Percentiles rank a stretch among this genome's conserved stretches.
phyloP scores from a whole-genome alignment of 805 yeast species.

The Cyberlindnera misumaiensis region DNA sequence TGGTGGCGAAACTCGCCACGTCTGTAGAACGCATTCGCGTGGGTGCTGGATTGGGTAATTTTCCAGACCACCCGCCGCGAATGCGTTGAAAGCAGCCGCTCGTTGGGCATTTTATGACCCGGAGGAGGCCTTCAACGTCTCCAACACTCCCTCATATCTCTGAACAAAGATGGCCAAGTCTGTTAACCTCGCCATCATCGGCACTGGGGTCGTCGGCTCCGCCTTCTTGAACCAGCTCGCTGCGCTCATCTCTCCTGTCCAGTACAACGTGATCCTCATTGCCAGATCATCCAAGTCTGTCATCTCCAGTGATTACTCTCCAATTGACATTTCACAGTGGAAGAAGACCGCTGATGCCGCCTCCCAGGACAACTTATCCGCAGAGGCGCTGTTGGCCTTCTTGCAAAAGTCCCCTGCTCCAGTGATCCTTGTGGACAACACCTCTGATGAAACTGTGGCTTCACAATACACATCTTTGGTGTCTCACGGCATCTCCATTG shows the following conservation, averaged over 20 bases:
- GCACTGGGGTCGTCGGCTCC: slow-evolving; percentile 94
- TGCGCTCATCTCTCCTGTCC: slow-evolving; percentile 48
- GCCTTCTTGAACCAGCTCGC: slow-evolving; percentile 81
- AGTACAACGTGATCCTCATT: slow-evolving; percentile 71
- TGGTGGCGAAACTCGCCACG: no score
- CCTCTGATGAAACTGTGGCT: slow-evolving; percentile 78
- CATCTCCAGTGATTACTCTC: slow-evolving; percentile 59
- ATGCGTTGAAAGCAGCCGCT: not conserved
- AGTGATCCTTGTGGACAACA: slow-evolving; percentile 85
- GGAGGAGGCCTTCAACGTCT: no score
- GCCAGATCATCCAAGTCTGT: slow-evolving; percentile 71
- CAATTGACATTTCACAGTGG: slow-evolving; percentile 62
- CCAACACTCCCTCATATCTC: no score
- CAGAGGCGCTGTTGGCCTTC: slow-evolving; percentile 53
- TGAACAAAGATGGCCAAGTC: slow-evolving; percentile 36
- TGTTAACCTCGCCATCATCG: slow-evolving; percentile 67
- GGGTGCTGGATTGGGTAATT: no score
- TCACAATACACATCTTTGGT: slow-evolving; percentile 69
- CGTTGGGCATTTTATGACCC: no score
- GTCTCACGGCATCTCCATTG: slow-evolving; percentile 77
- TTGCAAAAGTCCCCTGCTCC: slow-evolving; percentile 65
- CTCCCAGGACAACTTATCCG: slow-evolving; percentile 39
- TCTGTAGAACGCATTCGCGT: no score
- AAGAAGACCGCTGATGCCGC: slow-evolving; percentile 39
- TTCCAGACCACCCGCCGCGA: not conserved